phyloP scores from a whole-genome alignment of 2,329 filamentous ascomycete genomes.

The Cadophora sp. region DNA sequence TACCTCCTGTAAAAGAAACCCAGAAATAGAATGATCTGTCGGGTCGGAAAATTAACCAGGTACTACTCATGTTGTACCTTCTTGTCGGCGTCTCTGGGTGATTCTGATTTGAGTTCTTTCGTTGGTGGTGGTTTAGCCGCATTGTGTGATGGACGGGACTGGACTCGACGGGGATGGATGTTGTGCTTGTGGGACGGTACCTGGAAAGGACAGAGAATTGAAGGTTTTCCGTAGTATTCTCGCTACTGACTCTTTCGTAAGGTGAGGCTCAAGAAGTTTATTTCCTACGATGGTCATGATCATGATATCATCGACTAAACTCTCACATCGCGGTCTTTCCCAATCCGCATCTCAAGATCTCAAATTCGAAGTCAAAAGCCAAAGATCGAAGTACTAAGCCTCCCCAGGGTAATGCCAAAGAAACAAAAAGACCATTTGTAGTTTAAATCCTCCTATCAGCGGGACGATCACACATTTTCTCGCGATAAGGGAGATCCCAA shows the following conservation, averaged over 20 bases:
- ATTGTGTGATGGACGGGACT: neutral
- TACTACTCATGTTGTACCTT: neutral
- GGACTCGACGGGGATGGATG: neutral
- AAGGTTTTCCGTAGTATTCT: neutral
- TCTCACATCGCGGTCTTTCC: neutral
- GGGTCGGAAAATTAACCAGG: slow-evolving; percentile 8
- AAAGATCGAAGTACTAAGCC: no score
- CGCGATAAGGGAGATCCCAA: neutral
- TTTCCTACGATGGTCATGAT: neutral
- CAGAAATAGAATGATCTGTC: neutral
- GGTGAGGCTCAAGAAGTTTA: neutral
- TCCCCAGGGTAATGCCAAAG: no score
- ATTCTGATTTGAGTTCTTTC: neutral
- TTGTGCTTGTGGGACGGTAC: neutral
- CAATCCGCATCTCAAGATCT: neutral
- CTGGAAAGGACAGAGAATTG: neutral
- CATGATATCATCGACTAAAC: neutral
- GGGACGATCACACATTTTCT: slow-evolving; percentile 17
- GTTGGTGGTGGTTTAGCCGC: neutral
- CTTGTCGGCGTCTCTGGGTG: slow-evolving; percentile 1
- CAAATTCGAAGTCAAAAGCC: no score
- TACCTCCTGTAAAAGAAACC: neutral
- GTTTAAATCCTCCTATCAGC: neutral
- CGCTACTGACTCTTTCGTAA: neutral
- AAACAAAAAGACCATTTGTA: neutral